Evolutionary conservation across 306 rosid species (phyloP), one percentile per base, ranked within the genome.

Genomic region (Vigna mungo): DNA sequence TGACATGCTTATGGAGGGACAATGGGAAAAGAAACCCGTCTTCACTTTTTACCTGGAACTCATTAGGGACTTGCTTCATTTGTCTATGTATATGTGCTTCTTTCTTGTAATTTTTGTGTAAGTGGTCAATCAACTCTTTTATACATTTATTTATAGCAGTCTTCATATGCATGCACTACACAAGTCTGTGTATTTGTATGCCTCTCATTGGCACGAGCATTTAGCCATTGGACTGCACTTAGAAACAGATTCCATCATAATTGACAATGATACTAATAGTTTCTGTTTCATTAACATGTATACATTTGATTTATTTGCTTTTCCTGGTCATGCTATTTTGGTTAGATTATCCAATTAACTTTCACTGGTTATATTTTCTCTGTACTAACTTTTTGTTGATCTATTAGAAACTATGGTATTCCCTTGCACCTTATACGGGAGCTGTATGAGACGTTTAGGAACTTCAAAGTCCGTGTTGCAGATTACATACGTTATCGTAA

Each of bases 1-100:
- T 62, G 99, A 96, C 86, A 86, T 90, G 87, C 93, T 96, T 75
- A 96, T 92, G 99, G 99, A 96, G 76, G 98, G 97, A 78, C 99
- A 96, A 58, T 96, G 99, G 99, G 99, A 96, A 88, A 92, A 32
- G 82, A 96, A 92, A 83, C 98, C 96, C 27, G 93, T 96, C 84
- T 96, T 89, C 87, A 96, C 99, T 11, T 96, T 96, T 82, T 96
- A 96, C 81, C 83, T 96, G 88, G 99, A 96, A 78, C 98, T 96
- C 71, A 72, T 96, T 16, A 91, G 96, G 77, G 99, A 96, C 93
- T 86, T 96, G 83, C 98, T 96, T 76, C 99, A 96, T 87, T 81
- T 96, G 82, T 92, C 97, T 34, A 88, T 92, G 99, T 96, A 96
- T 69, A 74, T 96, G 68, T 96, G 99, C 90, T 96, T 92, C 94